These are phyloP conservation scores for Coccomyxa sp. DNA, from an alignment of 139 green algal genomes.

Conservation along the genomic window DNA sequence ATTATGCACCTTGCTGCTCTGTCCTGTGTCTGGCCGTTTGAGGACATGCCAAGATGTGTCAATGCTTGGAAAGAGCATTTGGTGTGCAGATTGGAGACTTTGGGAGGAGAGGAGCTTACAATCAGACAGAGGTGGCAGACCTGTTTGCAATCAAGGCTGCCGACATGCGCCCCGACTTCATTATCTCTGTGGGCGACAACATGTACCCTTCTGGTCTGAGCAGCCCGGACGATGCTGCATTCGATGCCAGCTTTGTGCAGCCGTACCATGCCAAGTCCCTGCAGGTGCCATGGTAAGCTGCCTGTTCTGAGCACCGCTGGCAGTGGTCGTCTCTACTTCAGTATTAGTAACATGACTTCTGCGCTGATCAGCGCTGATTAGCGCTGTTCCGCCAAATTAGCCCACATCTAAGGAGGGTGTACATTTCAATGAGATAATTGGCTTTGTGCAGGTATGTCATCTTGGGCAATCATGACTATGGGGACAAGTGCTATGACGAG, in stretches of 20 bases:
- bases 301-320: neutral
- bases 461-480: slow-evolving; percentile 18
- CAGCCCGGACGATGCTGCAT: neutral
- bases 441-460: neutral
- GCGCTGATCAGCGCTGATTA: no score
- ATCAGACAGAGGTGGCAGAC: slow-evolving; percentile 11
- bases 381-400: no score
- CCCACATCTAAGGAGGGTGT: no score
- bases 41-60: no score
- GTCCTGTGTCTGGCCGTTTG: no score
- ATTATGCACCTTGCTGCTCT: no score
- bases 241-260: slow-evolving; percentile 1
- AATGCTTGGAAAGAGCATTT: no score
- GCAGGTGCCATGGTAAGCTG: slow-evolving; percentile 1
- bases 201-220: slow-evolving; percentile 12
- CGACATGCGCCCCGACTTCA: slow-evolving; percentile 7
- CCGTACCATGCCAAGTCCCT: neutral
- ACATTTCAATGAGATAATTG: neutral
- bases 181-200: slow-evolving; percentile 19
- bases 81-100: slow-evolving; percentile 17
- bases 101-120: slow-evolving; percentile 12
- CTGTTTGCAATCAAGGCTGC: slow-evolving; percentile 1
- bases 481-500: neutral
- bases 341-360: no score
- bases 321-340: neutral